These are phyloP conservation scores for Tulasnella sp. DNA, from an alignment of 768 basidiomycete species.

Conservation along the genomic window DNA sequence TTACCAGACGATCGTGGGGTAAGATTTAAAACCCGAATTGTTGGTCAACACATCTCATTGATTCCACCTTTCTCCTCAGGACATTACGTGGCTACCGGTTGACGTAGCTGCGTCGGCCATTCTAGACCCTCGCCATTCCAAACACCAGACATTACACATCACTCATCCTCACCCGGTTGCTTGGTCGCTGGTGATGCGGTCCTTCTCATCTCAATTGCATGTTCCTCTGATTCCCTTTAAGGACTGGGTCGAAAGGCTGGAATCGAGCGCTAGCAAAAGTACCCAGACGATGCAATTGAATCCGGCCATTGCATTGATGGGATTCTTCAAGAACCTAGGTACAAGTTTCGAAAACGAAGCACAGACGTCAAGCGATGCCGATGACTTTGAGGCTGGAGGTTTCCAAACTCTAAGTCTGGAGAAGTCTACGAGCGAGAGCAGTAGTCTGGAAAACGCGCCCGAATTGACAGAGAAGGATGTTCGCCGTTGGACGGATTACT, in stretches of 20 bases:
- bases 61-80: no score
- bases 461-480: constrained; percentile 8
- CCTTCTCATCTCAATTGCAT: constrained; percentile 19
- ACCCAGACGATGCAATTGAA: constrained; percentile 3
- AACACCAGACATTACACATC: constrained; percentile 19
- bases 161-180: constrained; percentile 22
- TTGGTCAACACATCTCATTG: no score
- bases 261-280: constrained; percentile 1
- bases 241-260: constrained; percentile 23
- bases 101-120: constrained; percentile 23
- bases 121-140: constrained; percentile 23
- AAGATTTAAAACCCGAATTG: no score
- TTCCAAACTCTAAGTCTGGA: constrained; percentile 20
- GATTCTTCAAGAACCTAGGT: constrained; percentile 4
- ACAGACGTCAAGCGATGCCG: no score
- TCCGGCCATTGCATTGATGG: constrained; percentile 6
- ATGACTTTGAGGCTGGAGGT: constrained; percentile 21
- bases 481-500: constrained; percentile 6
- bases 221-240: constrained; percentile 24
- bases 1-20: constrained; percentile 1
- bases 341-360: neutral
- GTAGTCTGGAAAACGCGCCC: constrained; percentile 24
- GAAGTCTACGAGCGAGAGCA: constrained; percentile 18
- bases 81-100: constrained; percentile 26
- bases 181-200: constrained; percentile 20